phyloP scores from a whole-genome alignment of 176 grass and related monocot genomes.

The Secale cereale region DNA sequence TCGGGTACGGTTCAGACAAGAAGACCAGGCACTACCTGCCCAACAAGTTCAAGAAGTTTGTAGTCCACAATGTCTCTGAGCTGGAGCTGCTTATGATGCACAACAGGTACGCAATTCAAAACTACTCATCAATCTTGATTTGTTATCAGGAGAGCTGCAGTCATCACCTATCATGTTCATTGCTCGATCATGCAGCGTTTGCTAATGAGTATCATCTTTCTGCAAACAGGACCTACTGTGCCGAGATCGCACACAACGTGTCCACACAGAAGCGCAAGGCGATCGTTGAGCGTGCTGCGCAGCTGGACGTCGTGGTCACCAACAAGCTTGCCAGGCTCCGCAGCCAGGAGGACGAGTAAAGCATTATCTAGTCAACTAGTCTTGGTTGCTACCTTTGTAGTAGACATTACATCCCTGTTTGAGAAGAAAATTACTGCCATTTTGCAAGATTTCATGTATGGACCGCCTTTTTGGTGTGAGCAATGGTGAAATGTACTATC shows the following conservation, averaged over 20 bases:
- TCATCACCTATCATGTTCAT: not conserved
- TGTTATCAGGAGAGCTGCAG: not conserved
- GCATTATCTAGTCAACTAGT: not conserved
- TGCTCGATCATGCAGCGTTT: not conserved
- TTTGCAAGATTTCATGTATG: slow-evolving; percentile 7
- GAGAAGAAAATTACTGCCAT: not conserved
- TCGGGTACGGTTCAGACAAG: slow-evolving; percentile 80
- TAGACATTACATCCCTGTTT: not conserved
- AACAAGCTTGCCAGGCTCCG: slow-evolving; percentile 72
- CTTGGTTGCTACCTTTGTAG: not conserved
- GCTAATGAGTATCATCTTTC: not conserved
- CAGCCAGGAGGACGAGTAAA: slow-evolving; percentile 85
- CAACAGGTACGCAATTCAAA: slow-evolving; percentile 49
- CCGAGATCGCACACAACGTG: slow-evolving; percentile 72
- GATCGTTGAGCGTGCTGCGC: slow-evolving; percentile 71
- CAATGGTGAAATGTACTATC: not conserved
- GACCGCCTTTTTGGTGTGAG: not conserved
- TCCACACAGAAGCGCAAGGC: slow-evolving; percentile 80
- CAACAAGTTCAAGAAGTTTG: slow-evolving; percentile 77
- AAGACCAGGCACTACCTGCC: slow-evolving; percentile 78
- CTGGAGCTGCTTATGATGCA: slow-evolving; percentile 86
- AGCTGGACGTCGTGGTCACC: slow-evolving; percentile 70
- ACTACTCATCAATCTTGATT: not conserved
- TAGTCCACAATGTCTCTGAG: slow-evolving; percentile 73
- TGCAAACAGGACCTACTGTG: slow-evolving; percentile 60